phyloP scores from a whole-genome alignment of 805 yeast species.

The Ogataea allantospora region DNA sequence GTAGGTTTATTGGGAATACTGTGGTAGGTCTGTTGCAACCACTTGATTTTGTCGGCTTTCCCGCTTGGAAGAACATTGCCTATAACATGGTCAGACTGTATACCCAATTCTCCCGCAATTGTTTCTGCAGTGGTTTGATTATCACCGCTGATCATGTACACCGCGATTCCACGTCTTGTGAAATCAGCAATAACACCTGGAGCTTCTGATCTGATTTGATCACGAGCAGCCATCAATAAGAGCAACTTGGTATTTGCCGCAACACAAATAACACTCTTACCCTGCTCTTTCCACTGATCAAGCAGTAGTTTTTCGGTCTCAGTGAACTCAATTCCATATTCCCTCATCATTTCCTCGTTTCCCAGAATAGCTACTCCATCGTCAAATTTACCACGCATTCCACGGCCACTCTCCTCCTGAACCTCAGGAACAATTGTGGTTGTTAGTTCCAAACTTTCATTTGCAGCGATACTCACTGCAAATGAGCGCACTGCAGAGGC shows the following conservation, averaged over 20 bases:
- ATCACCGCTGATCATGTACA: conserved; percentile 82
- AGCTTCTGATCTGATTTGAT: conserved; percentile 59
- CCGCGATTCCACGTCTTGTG: conserved; percentile 43
- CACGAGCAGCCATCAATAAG: conserved; percentile 59
- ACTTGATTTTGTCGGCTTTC: conserved; percentile 58
- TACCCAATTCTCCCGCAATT: conserved; percentile 63
- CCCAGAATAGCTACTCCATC: conserved; percentile 46
- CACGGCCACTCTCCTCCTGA: conserved; percentile 59
- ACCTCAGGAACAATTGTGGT: conserved; percentile 44
- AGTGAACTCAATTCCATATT: conserved; percentile 41
- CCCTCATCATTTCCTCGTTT: conserved; percentile 57
- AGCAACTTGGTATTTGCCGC: conserved; percentile 45
- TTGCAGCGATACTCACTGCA: conserved; percentile 25
- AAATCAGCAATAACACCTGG: conserved; percentile 45
- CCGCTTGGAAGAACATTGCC: conserved; percentile 75
- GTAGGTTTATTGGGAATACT: conserved; percentile 16
- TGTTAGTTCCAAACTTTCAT: conserved; percentile 17
- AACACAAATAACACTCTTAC: conserved; percentile 61
- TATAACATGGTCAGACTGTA: conserved; percentile 48
- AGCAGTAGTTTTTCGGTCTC: conserved; percentile 36
- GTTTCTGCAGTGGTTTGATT: conserved; percentile 64
- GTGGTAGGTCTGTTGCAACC: conserved; percentile 48
- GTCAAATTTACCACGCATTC: conserved; percentile 46
- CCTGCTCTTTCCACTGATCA: conserved; percentile 56
- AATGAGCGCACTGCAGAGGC: conserved; percentile 54